These are phyloP conservation scores for Omphalotus guepiniiformis DNA, from an alignment of 768 basidiomycete genomes.

Conservation along the genomic window DNA sequence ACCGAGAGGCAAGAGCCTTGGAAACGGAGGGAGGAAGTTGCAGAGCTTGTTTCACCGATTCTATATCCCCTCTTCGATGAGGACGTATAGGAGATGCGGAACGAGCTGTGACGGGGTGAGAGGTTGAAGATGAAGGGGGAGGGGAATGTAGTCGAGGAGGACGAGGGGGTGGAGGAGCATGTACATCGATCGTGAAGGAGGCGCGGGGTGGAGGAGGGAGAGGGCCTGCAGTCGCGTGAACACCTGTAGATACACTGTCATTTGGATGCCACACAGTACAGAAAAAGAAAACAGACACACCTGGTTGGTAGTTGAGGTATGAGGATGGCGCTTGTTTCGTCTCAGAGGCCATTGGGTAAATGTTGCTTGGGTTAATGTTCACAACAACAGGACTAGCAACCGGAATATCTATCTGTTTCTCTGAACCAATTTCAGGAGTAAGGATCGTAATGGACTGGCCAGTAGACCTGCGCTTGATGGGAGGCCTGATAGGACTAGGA, in stretches of 20 bases:
- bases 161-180: constrained; percentile 50
- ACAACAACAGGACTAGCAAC: constrained; percentile 63
- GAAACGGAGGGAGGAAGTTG: constrained; percentile 55
- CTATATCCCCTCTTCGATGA: constrained; percentile 44
- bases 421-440: constrained; percentile 62
- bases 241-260: constrained; percentile 25
- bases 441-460: constrained; percentile 34
- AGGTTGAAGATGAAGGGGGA: constrained; percentile 19
- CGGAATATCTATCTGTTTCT: constrained; percentile 53
- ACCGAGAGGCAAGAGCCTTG: constrained; percentile 39
- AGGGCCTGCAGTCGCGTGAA: constrained; percentile 71
- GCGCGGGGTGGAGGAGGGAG: constrained; percentile 67
- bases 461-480: constrained; percentile 22
- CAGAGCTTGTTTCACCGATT: constrained; percentile 54
- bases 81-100: not conserved
- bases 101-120: constrained; percentile 15
- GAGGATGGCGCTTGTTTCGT: constrained; percentile 24
- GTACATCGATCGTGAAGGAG: constrained; percentile 40
- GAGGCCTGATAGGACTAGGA: constrained; percentile 8
- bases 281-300: constrained; percentile 22
- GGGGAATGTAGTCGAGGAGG: constrained; percentile 63
- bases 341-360: constrained; percentile 16
- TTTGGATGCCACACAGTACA: not conserved
- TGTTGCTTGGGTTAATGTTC: constrained; percentile 31
- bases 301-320: constrained; percentile 62